Conservation (phyloP, 2,329 filamentous ascomycete genomes). For the Stagonosporopsis vannaccii region DNA sequence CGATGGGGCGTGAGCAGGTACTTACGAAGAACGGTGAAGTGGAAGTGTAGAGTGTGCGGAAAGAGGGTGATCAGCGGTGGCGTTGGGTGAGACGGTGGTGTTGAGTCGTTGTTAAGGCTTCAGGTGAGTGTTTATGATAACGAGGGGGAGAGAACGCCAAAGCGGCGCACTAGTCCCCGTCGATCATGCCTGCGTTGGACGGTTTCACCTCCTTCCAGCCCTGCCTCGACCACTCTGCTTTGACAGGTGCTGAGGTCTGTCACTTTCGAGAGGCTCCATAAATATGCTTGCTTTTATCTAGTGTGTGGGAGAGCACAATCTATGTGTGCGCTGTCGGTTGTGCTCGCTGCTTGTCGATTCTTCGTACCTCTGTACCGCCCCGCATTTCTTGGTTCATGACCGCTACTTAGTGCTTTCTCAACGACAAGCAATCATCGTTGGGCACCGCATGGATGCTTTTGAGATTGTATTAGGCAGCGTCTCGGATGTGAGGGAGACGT, state of each 20-base stretch:
- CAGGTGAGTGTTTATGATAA: slow-evolving; percentile 29
- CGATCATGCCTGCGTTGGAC: slow-evolving; percentile 38
- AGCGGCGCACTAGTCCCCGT: slow-evolving; percentile 9
- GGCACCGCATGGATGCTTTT: slow-evolving; percentile 13
- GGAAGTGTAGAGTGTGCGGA: slow-evolving; percentile 16
- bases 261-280: slow-evolving; percentile 19
- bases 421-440: slow-evolving; percentile 15
- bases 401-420: neutral
- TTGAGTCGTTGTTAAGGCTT: slow-evolving; percentile 30
- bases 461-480: neutral
- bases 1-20: slow-evolving; percentile 39
- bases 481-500: neutral
- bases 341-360: slow-evolving; percentile 4
- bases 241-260: slow-evolving; percentile 22
- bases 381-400: slow-evolving; percentile 29
- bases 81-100: slow-evolving; percentile 28
- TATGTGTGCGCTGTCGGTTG: neutral
- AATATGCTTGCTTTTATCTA: neutral
- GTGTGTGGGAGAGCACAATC: neutral
- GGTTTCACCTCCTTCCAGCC: slow-evolving; percentile 28
- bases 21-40: slow-evolving; percentile 39
- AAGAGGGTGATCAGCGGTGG: slow-evolving; percentile 24
- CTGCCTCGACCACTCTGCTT: slow-evolving; percentile 13
- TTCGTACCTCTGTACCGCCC: slow-evolving; percentile 20
- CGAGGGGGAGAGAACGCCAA: slow-evolving; percentile 17